Evolutionary conservation across 2,329 filamentous ascomycete species (phyloP).

Genomic region (Fusarium humuli): DNA sequence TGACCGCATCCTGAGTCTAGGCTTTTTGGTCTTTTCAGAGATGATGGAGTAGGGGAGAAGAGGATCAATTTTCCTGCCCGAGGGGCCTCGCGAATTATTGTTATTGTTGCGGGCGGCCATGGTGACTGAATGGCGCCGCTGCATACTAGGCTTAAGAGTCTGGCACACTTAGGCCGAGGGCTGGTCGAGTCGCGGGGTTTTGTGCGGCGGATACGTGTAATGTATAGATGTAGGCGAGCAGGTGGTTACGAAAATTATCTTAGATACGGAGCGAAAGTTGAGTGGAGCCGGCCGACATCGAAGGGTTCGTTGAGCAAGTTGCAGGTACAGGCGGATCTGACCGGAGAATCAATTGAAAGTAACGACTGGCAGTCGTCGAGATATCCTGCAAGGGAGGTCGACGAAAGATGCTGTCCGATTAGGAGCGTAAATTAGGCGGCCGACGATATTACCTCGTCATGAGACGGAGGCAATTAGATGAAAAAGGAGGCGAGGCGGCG

Average conservation of each 20-base stretch:
- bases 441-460: constrained; percentile 41
- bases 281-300: constrained; percentile 46
- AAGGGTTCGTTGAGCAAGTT: constrained; percentile 39
- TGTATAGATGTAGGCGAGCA: constrained; percentile 24
- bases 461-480: constrained; percentile 39
- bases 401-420: constrained; percentile 44
- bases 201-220: constrained; percentile 19
- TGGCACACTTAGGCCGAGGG: constrained; percentile 37
- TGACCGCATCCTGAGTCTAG: constrained; percentile 56
- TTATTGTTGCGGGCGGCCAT: constrained; percentile 52
- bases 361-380: constrained; percentile 49
- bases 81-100: constrained; percentile 50
- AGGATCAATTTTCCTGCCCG: constrained; percentile 49
- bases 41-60: constrained; percentile 51
- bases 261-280: constrained; percentile 43
- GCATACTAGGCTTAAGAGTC: constrained; percentile 44
- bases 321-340: constrained; percentile 31
- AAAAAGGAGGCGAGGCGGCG: constrained; percentile 28
- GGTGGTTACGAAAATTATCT: constrained; percentile 30
- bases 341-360: constrained; percentile 43
- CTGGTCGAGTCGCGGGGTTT: constrained; percentile 17
- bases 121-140: constrained; percentile 49
- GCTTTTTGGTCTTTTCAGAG: constrained; percentile 51
- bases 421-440: constrained; percentile 33
- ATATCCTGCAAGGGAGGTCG: constrained; percentile 42